These are phyloP conservation scores for Calonectria montana DNA, from an alignment of 2,329 filamentous ascomycete genomes.

Conservation along the genomic window DNA sequence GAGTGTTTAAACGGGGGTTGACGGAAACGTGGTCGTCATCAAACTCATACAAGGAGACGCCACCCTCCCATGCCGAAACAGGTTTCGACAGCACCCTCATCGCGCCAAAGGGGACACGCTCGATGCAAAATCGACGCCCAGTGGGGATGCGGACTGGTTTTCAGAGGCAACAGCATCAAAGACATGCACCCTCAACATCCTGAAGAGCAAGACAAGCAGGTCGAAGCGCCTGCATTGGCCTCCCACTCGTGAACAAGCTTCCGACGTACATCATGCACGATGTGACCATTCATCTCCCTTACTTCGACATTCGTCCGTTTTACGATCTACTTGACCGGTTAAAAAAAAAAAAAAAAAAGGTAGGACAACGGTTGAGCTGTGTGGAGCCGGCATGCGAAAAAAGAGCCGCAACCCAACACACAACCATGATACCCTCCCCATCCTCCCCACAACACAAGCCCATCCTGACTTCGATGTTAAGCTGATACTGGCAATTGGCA, in stretches of 20 bases:
- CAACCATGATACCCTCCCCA: not conserved
- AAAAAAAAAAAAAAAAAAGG: not conserved
- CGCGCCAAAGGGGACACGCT: not conserved
- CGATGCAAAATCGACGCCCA: slow-evolving; percentile 2
- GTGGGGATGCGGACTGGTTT: not conserved
- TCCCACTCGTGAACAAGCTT: not conserved
- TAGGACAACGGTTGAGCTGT: not conserved
- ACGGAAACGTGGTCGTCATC: slow-evolving; percentile 6
- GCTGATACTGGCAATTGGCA: not conserved
- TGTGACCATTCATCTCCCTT: slow-evolving; percentile 7
- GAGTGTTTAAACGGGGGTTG: not conserved
- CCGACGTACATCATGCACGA: slow-evolving; percentile 1
- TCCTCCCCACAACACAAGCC: not conserved
- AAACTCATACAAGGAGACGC: slow-evolving; percentile 10
- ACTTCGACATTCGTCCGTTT: not conserved
- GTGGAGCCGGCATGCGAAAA: slow-evolving; percentile 10
- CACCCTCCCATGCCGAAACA: slow-evolving; percentile 18
- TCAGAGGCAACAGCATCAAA: not conserved
- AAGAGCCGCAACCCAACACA: slow-evolving; percentile 15
- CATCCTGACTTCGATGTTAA: not conserved
- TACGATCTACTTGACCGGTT: not conserved
- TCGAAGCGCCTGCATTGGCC: slow-evolving; percentile 7
- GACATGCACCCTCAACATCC: not conserved
- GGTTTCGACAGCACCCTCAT: slow-evolving; percentile 14
- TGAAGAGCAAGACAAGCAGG: slow-evolving; percentile 7